A percentile compares a stretch with the other conserved stretches of the same genome.
Conservation (phyloP, 2,329 filamentous ascomycete species). For the Pseudocercospora vitis region DNA sequence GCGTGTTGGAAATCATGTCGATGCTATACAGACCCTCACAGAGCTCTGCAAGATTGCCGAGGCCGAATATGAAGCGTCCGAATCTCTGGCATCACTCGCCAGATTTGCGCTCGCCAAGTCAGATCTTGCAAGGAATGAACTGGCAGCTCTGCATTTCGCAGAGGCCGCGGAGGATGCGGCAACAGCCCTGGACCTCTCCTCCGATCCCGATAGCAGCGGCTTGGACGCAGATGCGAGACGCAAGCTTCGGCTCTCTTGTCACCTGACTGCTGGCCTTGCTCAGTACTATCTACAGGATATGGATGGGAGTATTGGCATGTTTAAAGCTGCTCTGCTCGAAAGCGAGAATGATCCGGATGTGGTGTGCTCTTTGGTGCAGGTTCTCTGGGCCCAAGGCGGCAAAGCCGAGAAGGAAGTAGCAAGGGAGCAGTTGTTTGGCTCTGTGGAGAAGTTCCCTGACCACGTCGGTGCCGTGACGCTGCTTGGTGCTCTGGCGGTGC, state of each 20-base stretch:
- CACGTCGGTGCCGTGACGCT: conserved; percentile 80
- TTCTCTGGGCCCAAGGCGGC: conserved; percentile 86
- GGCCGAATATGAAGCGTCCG: conserved; percentile 77
- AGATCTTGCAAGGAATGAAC: conserved; percentile 80
- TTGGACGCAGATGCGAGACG: conserved; percentile 64
- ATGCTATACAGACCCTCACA: conserved; percentile 64
- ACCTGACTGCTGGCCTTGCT: conserved; percentile 81
- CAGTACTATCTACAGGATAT: conserved; percentile 69
- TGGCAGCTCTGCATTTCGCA: conserved; percentile 66
- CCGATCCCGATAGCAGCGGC: conserved; percentile 64
- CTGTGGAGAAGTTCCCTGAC: conserved; percentile 69
- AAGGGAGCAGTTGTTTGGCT: conserved; percentile 74
- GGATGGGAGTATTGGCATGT: conserved; percentile 71
- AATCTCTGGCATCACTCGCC: conserved; percentile 71
- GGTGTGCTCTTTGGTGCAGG: conserved; percentile 82
- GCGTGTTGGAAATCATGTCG: conserved; percentile 67
- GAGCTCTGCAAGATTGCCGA: conserved; percentile 70
- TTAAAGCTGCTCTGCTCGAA: conserved; percentile 76
- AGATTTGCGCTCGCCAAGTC: conserved; percentile 80
- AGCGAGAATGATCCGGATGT: conserved; percentile 76
- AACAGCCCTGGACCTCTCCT: conserved; percentile 73
- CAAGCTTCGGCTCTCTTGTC: conserved; percentile 76
- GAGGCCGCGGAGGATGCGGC: conserved; percentile 77
- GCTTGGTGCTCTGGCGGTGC: conserved; percentile 77
- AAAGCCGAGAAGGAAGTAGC: conserved; percentile 73